Percentiles rank a stretch among this genome's conserved stretches.
Evolutionary conservation across 768 basidiomycete species (phyloP).

Genomic region (Crucibulum laeve): DNA sequence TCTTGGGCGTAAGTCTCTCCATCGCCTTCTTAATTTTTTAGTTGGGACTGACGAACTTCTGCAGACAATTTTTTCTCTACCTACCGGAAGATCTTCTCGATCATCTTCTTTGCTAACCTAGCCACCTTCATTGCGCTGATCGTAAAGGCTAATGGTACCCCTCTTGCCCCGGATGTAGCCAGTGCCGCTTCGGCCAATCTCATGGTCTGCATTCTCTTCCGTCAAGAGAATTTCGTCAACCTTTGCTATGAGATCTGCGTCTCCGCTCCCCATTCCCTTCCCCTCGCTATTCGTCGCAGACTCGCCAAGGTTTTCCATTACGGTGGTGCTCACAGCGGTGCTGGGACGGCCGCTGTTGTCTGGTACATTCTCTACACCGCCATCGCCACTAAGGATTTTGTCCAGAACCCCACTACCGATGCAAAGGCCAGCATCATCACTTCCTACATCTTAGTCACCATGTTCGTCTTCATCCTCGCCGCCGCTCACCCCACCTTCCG

Average conservation of each 20-base stretch:
- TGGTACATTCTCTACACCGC: constrained; percentile 49
- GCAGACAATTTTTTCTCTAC: constrained; percentile 28
- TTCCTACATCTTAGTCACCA: constrained; percentile 38
- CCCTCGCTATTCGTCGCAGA: constrained; percentile 36
- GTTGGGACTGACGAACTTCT: not conserved
- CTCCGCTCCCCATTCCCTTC: constrained; percentile 29
- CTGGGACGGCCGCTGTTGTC: constrained; percentile 45
- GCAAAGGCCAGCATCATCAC: constrained; percentile 9
- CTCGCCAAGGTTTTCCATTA: constrained; percentile 50
- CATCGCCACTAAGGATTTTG: constrained; percentile 32
- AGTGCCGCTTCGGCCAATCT: constrained; percentile 38
- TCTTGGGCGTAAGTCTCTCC: constrained; percentile 35
- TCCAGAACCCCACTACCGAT: constrained; percentile 16
- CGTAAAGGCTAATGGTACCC: constrained; percentile 26
- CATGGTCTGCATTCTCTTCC: constrained; percentile 35
- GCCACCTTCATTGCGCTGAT: constrained; percentile 38
- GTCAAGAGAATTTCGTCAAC: constrained; percentile 52
- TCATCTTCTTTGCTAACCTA: constrained; percentile 49
- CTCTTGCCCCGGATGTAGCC: constrained; percentile 32
- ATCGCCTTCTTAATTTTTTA: constrained; percentile 15
- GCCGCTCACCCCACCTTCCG: constrained; percentile 47
- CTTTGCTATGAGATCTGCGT: constrained; percentile 42
- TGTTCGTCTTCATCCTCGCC: constrained; percentile 42
- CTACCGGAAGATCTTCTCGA: constrained; percentile 50
- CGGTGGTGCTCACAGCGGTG: constrained; percentile 52